Evolutionary conservation across 2,329 filamentous ascomycete genomes (phyloP).

Genomic region (Phoma sp.): DNA sequence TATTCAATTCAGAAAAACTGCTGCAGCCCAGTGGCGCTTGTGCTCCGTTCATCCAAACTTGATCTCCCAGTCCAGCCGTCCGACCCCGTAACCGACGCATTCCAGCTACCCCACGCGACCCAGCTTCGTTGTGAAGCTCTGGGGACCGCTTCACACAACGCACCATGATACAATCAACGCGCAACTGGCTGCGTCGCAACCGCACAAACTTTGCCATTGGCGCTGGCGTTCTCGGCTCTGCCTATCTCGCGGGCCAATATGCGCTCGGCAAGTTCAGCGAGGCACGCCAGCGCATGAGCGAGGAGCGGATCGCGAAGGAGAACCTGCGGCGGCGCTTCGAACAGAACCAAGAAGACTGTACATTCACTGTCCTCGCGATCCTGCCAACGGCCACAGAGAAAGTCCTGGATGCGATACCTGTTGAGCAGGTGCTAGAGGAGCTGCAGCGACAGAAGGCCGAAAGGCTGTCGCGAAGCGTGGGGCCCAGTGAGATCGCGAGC

Average conservation of each 20-base stretch:
- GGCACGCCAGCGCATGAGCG: conserved; percentile 93
- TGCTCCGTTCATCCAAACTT: neutral
- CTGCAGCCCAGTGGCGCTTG: no score
- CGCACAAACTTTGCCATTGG: conserved; percentile 88
- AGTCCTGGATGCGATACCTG: conserved; percentile 84
- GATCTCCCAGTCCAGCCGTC: neutral
- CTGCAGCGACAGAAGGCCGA: conserved; percentile 91
- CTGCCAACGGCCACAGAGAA: conserved; percentile 90
- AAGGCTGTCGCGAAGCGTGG: conserved; percentile 65
- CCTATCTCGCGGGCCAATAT: conserved; percentile 93
- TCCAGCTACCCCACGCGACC: conserved; percentile 8
- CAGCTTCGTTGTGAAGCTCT: conserved; percentile 5
- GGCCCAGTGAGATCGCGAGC: conserved; percentile 62
- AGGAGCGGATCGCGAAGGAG: conserved; percentile 93
- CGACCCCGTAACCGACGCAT: neutral
- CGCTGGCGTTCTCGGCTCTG: conserved; percentile 83
- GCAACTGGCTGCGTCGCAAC: conserved; percentile 92
- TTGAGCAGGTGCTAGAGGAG: conserved; percentile 90
- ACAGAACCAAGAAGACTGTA: conserved; percentile 99
- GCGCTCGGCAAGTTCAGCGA: conserved; percentile 88
- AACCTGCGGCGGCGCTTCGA: conserved; percentile 96
- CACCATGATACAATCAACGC: conserved; percentile 71
- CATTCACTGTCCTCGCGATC: conserved; percentile 94
- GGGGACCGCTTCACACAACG: neutral
- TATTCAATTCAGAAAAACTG: neutral